These are phyloP conservation scores for Serendipita sp. DNA, from an alignment of 768 basidiomycete species.

Conservation along the genomic window DNA sequence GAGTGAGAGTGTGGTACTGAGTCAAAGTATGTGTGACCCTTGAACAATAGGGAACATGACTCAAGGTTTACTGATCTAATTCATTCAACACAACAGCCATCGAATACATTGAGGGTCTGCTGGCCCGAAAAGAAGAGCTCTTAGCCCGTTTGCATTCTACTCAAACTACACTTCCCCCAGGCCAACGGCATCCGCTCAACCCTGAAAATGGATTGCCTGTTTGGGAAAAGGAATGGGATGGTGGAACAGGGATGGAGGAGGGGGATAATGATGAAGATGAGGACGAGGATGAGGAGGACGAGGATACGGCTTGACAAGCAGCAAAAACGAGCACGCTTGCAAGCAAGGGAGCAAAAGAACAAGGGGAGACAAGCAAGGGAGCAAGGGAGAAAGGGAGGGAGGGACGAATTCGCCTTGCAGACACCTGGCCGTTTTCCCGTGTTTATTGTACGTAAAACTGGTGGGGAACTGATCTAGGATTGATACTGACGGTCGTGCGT, in stretches of 20 bases:
- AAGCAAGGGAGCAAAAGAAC: background rate
- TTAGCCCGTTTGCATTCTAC: conserved; percentile 44
- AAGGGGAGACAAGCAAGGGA: too few species aligned
- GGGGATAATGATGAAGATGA: conserved; percentile 23
- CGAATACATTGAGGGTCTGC: conserved; percentile 59
- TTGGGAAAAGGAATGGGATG: conserved; percentile 79
- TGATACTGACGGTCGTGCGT: too few species aligned
- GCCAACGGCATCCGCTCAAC: conserved; percentile 38
- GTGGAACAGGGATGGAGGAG: conserved; percentile 34
- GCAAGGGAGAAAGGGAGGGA: too few species aligned
- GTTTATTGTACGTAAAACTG: too few species aligned
- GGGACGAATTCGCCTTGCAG: too few species aligned
- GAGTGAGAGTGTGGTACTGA: conserved; percentile 79
- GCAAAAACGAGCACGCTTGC: background rate
- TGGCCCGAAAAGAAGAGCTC: conserved; percentile 42
- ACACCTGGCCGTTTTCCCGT: too few species aligned
- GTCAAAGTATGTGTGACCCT: conserved; percentile 52
- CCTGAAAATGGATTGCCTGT: conserved; percentile 25
- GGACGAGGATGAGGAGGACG: conserved; percentile 23
- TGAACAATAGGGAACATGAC: background rate
- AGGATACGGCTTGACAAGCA: conserved; percentile 20
- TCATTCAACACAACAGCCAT: conserved; percentile 39
- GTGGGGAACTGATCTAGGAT: too few species aligned
- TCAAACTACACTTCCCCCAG: conserved; percentile 36
- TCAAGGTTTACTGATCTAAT: conserved; percentile 8